Evolutionary conservation across 2,329 filamentous ascomycete genomes (phyloP), one percentile per base, ranked within the genome.

Genomic region (Fusarium protoensiforme): DNA sequence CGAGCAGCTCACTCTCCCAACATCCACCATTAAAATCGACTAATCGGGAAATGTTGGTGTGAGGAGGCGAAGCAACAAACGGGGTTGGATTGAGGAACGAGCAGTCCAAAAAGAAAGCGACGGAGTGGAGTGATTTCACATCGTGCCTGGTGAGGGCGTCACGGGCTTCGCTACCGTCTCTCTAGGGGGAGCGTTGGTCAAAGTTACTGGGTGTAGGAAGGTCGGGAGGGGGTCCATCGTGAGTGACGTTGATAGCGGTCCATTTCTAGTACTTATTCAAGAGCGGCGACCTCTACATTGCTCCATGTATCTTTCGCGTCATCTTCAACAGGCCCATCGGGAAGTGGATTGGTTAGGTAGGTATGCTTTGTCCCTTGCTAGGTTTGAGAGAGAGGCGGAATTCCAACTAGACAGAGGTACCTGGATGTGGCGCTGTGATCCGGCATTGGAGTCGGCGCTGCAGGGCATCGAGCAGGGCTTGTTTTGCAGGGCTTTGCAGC

Each of bases 201-300:
- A 68, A 73, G 71, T 62, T 73, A 73, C 63, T 65, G 68, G 64
- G 46, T 31, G 29, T 27, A 53, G n/a, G 66, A 73, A 73, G 67
- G 71, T 63, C 59, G 48, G 70, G 64, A 36, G 46, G 62, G 39
- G 60, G 68, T 71, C 71, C 64, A 74, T 73, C 66, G 20, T 59
- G 71, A 46, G 71, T 74, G 71, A 73, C 67, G 71, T 65, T 73
- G 54, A 73, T 67, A 72, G 29, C 65, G 48, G 61, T 68, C 51
- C 35, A 33, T 33, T 22, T 18, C 58, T 38, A 33, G 60, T 74
- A 73, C 71, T 63, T 74, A n/a, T 11, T 29, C 31, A 38, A 58
- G 38, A 48, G 68, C 64, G 58, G 71, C 74, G 46, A 65, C 46
- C 39, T 62, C 61, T 61, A 59, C 39, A 20, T 43, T 41, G 24